A percentile compares a stretch with the other conserved stretches of the same genome.
Evolutionary conservation across 116 monocot species (phyloP).

Genomic region (Trichopus zeylanicus): DNA sequence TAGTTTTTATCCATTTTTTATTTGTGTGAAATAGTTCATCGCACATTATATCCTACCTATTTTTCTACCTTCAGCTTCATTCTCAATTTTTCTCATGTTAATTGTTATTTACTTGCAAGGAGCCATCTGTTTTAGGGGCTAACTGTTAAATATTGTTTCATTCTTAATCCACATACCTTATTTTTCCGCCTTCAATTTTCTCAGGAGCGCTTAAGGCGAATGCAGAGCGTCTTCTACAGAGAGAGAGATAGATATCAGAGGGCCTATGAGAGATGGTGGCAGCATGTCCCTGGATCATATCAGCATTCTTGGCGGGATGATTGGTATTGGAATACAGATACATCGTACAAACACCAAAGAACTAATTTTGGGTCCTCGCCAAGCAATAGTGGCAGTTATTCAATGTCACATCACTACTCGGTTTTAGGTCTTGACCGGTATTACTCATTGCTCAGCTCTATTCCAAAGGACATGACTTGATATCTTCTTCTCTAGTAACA

Average conservation of each 20-base stretch:
- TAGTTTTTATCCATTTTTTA: conserved; percentile 13
- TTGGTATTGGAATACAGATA: conserved; percentile 92
- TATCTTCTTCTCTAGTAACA: too few relatives aligned
- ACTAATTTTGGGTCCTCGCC: conserved; percentile 35
- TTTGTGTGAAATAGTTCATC: neutral
- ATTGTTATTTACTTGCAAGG: neutral
- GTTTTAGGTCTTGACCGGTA: conserved; percentile 95
- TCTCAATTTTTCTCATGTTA: too few relatives aligned
- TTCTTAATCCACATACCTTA: neutral
- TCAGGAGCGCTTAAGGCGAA: conserved; percentile 95
- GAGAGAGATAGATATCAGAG: conserved; percentile 76
- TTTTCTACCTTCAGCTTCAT: too few relatives aligned
- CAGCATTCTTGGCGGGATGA: conserved; percentile 76
- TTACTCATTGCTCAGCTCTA: neutral
- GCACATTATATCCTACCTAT: neutral
- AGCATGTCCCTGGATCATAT: conserved; percentile 56
- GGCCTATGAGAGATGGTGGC: conserved; percentile 76
- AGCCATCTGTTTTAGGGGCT: neutral
- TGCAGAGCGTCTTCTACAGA: conserved; percentile 98
- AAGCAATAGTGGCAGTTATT: conserved; percentile 21
- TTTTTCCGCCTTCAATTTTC: neutral
- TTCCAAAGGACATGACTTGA: neutral
- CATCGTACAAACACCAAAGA: conserved; percentile 50
- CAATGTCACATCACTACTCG: conserved; percentile 87
- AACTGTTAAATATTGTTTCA: neutral